A percentile compares a stretch with the other conserved stretches of the same genome.
Conservation (phyloP, 192 early-diverging fungal genomes). For the Backusella macrospora region DNA sequence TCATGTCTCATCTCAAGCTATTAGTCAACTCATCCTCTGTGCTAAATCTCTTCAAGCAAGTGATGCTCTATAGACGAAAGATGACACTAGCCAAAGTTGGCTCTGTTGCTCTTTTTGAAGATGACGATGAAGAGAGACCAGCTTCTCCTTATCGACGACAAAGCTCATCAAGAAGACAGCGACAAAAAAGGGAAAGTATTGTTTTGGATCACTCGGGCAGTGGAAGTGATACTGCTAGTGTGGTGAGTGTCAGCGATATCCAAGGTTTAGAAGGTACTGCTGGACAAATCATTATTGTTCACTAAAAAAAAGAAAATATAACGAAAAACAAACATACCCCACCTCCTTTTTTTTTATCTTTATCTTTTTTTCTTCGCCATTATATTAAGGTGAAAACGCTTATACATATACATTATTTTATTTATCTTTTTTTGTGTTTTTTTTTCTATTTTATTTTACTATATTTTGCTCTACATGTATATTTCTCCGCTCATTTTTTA, state of each 20-base stretch:
- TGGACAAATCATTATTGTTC: conserved; percentile 41
- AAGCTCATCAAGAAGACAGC: conserved; percentile 14
- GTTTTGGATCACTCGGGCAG: conserved; percentile 42
- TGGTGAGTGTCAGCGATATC: conserved; percentile 41
- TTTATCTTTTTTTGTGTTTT: conserved; percentile 1
- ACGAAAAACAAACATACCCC: conserved; percentile 8
- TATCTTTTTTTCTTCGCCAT: not conserved
- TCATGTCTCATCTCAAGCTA: conserved; percentile 67
- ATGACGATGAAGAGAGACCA: conserved; percentile 11
- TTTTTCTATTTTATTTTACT: not conserved
- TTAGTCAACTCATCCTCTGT: conserved; percentile 39
- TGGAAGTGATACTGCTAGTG: conserved; percentile 37
- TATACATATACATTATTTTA: conserved; percentile 11
- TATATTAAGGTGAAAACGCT: not conserved
- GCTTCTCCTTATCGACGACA: conserved; percentile 12
- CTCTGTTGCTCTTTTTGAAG: conserved; percentile 45
- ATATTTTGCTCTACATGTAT: conserved; percentile 17
- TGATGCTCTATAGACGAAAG: conserved; percentile 41
- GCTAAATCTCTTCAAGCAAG: conserved; percentile 47
- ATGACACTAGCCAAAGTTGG: conserved; percentile 50
- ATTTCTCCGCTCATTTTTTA: conserved; percentile 1
- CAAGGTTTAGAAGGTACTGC: conserved; percentile 34
- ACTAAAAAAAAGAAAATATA: conserved; percentile 17
- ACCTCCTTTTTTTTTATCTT: not conserved
- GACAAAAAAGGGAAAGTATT: conserved; percentile 35